These are phyloP conservation scores for Saussurea involucrata DNA, from an alignment of 129 eudicot genomes.

Conservation along the genomic window DNA sequence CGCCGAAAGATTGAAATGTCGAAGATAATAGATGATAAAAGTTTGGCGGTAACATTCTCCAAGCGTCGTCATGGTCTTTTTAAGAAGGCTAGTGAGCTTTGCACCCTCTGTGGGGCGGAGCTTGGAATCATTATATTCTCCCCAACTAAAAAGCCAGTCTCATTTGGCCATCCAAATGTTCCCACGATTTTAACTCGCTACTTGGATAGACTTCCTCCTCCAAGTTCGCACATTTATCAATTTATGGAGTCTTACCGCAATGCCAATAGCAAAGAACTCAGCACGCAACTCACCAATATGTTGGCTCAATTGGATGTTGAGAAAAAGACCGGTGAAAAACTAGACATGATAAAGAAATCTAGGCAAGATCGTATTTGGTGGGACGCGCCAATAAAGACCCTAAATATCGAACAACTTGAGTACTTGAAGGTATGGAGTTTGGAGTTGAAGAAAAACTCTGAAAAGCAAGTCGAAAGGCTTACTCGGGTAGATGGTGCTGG, in stretches of 20 bases:
- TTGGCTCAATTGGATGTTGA: slow-evolving; percentile 24
- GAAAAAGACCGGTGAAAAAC: slow-evolving; percentile 31
- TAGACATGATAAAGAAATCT: slow-evolving; percentile 15
- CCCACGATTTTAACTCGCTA: slow-evolving; percentile 21
- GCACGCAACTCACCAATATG: slow-evolving; percentile 27
- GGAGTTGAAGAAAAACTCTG: slow-evolving; percentile 31
- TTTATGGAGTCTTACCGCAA: slow-evolving; percentile 27
- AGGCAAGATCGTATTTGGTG: slow-evolving; percentile 32
- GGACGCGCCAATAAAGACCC: slow-evolving; percentile 34
- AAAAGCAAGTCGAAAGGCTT: not conserved
- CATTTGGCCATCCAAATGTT: slow-evolving; percentile 52
- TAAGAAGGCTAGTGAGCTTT: slow-evolving; percentile 14
- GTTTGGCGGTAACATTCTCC: slow-evolving; percentile 10
- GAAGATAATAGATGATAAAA: not conserved
- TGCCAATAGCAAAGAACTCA: slow-evolving; percentile 32
- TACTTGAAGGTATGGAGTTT: slow-evolving; percentile 25
- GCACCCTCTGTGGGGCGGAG: slow-evolving; percentile 20
- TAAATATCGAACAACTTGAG: slow-evolving; percentile 31
- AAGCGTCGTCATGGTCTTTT: slow-evolving; percentile 8
- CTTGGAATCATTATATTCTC: slow-evolving; percentile 42
- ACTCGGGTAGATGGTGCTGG: not conserved
- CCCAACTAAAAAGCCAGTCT: slow-evolving; percentile 34
- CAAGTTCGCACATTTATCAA: slow-evolving; percentile 10
- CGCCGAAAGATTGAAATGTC: not conserved
- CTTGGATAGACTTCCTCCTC: slow-evolving; percentile 4